Evolutionary conservation across 352 stramenopile species (phyloP).

Genomic region (Pythium phragmiticola): DNA sequence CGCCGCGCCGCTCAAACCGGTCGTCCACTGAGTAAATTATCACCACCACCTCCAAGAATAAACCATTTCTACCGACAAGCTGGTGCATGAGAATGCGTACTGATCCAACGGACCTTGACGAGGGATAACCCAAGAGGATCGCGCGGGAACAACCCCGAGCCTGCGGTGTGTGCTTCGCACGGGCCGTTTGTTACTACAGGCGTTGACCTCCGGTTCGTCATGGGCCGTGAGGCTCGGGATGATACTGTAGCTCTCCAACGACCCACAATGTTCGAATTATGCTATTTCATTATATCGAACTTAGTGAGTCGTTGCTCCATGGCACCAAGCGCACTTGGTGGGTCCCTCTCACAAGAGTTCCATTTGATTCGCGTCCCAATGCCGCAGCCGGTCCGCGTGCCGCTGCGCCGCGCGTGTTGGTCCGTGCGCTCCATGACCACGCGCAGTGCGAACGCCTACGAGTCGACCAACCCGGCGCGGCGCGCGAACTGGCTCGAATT

Average conservation of each 20-base stretch:
- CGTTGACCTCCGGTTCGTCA: no score
- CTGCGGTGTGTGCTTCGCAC: no score
- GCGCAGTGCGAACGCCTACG: not conserved
- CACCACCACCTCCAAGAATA: not conserved
- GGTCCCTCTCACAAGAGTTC: not conserved
- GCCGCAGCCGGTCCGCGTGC: not conserved
- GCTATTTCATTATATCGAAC: constrained; percentile 1
- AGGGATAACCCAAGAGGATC: not conserved
- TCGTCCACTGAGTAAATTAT: constrained; percentile 81
- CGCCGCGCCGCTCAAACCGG: constrained; percentile 87
- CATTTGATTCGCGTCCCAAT: not conserved
- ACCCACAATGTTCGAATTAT: not conserved
- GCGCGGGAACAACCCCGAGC: not conserved
- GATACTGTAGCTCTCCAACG: not conserved
- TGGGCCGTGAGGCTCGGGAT: not conserved
- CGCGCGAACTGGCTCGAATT: constrained; percentile 59
- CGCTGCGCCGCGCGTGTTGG: not conserved
- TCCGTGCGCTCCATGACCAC: not conserved
- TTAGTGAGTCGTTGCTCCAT: not conserved
- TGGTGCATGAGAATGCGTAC: not conserved
- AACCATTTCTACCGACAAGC: not conserved
- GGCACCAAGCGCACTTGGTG: not conserved
- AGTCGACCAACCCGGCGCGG: not conserved
- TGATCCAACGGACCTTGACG: not conserved
- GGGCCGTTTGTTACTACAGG: no score